A percentile compares a stretch with the other conserved stretches of the same genome.
Evolutionary conservation across 805 yeast species (phyloP).

Genomic region (Saturnispora besseyi): DNA sequence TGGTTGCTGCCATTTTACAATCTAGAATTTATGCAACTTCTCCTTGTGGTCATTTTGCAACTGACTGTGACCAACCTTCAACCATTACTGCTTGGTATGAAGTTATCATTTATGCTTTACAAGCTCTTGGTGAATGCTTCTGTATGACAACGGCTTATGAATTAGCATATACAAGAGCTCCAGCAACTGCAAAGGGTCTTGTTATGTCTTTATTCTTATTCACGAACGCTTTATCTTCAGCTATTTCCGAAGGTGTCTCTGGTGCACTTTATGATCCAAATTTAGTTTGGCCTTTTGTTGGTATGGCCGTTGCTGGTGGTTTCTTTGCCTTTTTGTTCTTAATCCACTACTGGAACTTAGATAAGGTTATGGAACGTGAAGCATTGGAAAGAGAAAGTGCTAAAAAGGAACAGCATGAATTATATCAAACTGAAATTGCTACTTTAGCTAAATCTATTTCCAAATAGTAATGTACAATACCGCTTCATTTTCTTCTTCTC

Average conservation of each 20-base stretch:
- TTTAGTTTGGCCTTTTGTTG: constrained; percentile 36
- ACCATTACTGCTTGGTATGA: constrained; percentile 30
- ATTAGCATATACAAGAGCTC: constrained; percentile 45
- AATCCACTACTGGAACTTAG: constrained; percentile 26
- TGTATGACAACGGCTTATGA: constrained; percentile 43
- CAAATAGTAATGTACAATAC: constrained; percentile 3
- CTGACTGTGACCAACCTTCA: constrained; percentile 27
- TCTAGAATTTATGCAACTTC: constrained; percentile 38
- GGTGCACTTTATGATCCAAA: constrained; percentile 35
- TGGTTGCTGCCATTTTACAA: constrained; percentile 44
- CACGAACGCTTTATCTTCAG: constrained; percentile 39
- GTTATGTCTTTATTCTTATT: constrained; percentile 37
- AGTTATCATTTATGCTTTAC: constrained; percentile 28
- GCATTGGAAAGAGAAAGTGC: constrained; percentile 14
- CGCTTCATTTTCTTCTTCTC: background rate
- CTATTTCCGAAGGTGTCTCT: constrained; percentile 35
- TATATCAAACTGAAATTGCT: constrained; percentile 6
- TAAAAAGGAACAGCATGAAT: background rate
- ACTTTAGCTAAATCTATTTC: constrained; percentile 9
- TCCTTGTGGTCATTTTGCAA: constrained; percentile 43
- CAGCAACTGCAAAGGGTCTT: constrained; percentile 43
- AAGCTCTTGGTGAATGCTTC: constrained; percentile 46
- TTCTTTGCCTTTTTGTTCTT: constrained; percentile 26
- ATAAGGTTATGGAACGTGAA: constrained; percentile 22
- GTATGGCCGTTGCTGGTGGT: constrained; percentile 31